Evolutionary conservation across 192 early-diverging fungal species (phyloP).

Genomic region (Funneliformis mosseae): DNA sequence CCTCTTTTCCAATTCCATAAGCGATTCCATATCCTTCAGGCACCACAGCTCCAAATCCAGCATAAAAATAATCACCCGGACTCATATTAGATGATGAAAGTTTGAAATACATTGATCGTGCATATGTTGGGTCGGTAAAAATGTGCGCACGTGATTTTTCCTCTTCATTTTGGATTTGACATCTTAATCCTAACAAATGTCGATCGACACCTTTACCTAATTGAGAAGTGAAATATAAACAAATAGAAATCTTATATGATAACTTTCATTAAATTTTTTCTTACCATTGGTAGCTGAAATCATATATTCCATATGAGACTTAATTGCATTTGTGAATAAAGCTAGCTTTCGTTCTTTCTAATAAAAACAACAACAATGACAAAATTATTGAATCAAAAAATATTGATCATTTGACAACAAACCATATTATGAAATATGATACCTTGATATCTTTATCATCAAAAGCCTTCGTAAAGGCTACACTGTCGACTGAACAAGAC

Average conservation of each 20-base stretch:
- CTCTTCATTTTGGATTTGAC: constrained; percentile 63
- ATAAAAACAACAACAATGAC: not conserved
- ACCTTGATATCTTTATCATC: constrained; percentile 66
- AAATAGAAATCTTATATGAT: not conserved
- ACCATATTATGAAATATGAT: not conserved
- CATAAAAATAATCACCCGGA: constrained; percentile 68
- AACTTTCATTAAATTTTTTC: constrained; percentile 16
- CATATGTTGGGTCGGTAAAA: constrained; percentile 83
- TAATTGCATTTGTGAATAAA: constrained; percentile 65
- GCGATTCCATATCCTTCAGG: constrained; percentile 87
- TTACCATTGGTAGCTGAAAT: constrained; percentile 66
- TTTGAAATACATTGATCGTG: constrained; percentile 74
- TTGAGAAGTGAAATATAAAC: constrained; percentile 21
- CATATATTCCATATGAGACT: constrained; percentile 74
- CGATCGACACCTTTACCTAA: constrained; percentile 84
- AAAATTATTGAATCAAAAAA: not conserved
- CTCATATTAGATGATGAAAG: constrained; percentile 85
- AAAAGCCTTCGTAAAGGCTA: constrained; percentile 75
- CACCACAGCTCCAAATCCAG: constrained; percentile 86
- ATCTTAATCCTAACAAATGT: constrained; percentile 84
- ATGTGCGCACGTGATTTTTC: constrained; percentile 64
- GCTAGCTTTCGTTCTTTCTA: constrained; percentile 50
- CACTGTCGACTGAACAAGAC: constrained; percentile 73
- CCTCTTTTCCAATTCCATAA: constrained; percentile 69
- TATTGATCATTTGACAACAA: not conserved